Percentiles rank a stretch among this genome's conserved stretches.
phyloP scores from a whole-genome alignment of 2,329 filamentous ascomycete genomes.

The Cladorrhinum sp. region DNA sequence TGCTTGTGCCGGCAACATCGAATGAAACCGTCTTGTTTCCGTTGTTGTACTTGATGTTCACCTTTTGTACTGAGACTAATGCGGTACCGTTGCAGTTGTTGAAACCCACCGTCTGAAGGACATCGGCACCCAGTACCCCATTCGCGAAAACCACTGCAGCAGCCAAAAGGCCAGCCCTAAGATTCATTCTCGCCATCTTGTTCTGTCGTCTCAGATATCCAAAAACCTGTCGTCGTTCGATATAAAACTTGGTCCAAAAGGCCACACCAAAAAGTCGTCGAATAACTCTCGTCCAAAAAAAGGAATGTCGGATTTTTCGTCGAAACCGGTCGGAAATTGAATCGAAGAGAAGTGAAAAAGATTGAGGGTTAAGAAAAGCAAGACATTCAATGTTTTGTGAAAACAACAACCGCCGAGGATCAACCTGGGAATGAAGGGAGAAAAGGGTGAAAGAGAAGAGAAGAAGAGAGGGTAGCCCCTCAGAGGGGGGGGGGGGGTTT shows the following conservation, averaged over 20 bases:
- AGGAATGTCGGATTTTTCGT: constrained; percentile 10
- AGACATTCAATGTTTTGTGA: constrained; percentile 27
- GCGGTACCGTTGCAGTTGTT: constrained; percentile 66
- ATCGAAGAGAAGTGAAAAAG: constrained; percentile 18
- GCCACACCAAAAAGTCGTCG: background rate
- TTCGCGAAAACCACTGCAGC: constrained; percentile 18
- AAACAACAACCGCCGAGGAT: constrained; percentile 49
- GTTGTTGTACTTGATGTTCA: constrained; percentile 78
- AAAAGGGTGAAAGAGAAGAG: constrained; percentile 25
- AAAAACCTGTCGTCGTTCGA: background rate
- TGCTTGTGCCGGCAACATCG: constrained; percentile 76
- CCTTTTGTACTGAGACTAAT: constrained; percentile 67
- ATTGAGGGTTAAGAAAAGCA: constrained; percentile 19
- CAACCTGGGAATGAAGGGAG: constrained; percentile 54
- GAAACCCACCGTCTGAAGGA: constrained; percentile 80
- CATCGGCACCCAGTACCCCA: constrained; percentile 60
- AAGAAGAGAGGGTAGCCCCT: constrained; percentile 26
- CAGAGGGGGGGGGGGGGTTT: constrained; percentile 5
- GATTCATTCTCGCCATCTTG: background rate
- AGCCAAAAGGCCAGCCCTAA: constrained; percentile 19
- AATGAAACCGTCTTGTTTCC: constrained; percentile 71
- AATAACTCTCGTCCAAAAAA: background rate
- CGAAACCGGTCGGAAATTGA: constrained; percentile 23
- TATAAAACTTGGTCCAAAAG: background rate
- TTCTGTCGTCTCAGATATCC: background rate